Base-by-base conservation (phyloP, 805 yeast species). In the Pichia nakasei region DNA sequence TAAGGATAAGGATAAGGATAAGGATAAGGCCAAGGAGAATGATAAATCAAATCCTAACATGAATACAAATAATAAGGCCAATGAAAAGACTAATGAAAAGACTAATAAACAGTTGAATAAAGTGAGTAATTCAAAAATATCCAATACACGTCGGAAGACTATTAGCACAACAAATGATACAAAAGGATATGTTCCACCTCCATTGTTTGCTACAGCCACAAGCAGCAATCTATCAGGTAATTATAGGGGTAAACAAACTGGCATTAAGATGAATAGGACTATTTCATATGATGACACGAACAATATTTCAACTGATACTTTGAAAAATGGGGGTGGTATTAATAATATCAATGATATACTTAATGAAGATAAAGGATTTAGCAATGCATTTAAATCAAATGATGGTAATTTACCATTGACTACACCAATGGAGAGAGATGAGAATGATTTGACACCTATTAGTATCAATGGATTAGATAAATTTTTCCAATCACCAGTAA, bases 401-500 rank as follows among this genome's bases (percentile, higher is more conserved):
- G 32, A 29, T 2, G 15, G 7, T 15, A 12, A 29, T 29, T 15
- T 29, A 8, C 32, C 32, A 29, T 29, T 15, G 7, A 29, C n/a
- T 29, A 29, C n/a, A 12, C 32, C 32, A 29, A 8, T 29, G 9
- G 17, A 13, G 13, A 29, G 15, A 17, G 17, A 29, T 9, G 32
- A 15, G 32, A 29, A 29, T 29, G 32, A 29, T 13, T 29, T 29
- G 13, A 29, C 32, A 29, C 42, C 42, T 5, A 32, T 37, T 2
- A 39, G 45, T 17, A 18, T 43, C 6, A 27, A 20, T 13, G 47
- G 47, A 22, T 21, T 48, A 17, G 49, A 48, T 20, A 40, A 35
- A 12, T 37, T 45, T 19, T 45, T 49, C 39, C 50, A 39, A 29
- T 41, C 52, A 7, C 44, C 50, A 12, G 13, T 29, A 6, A 29